Conservation (phyloP, 1,284 basidiomycete genomes). For the Puccinia polysora region DNA sequence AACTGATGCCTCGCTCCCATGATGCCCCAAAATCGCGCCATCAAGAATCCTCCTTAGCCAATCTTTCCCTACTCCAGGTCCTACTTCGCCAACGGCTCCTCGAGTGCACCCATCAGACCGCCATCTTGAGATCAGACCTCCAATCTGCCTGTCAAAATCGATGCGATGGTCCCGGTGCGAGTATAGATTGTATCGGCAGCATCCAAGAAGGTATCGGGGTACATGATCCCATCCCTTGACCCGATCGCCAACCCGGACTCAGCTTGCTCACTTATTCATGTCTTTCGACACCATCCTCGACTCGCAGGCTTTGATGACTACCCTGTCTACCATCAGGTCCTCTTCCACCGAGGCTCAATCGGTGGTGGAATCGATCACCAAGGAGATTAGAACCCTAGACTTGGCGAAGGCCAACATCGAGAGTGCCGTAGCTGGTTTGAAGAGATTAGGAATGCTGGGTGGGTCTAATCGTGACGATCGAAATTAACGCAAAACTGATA, state of each 20-base stretch:
- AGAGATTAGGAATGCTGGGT: constrained; percentile 91
- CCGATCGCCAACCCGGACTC: not conserved
- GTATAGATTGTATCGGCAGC: not conserved
- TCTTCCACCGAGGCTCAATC: constrained; percentile 84
- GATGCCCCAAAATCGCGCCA: not conserved
- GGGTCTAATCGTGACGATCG: constrained; percentile 48
- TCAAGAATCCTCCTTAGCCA: constrained; percentile 28
- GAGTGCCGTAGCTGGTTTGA: constrained; percentile 80
- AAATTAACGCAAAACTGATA: not conserved
- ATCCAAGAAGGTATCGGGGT: constrained; percentile 42
- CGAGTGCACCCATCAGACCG: constrained; percentile 25
- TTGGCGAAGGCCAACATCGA: constrained; percentile 89
- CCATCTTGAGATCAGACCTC: constrained; percentile 11
- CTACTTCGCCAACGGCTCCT: constrained; percentile 29
- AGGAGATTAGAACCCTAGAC: constrained; percentile 92
- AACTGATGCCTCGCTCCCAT: not conserved
- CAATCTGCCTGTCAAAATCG: not conserved
- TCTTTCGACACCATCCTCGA: not conserved
- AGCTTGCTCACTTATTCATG: not conserved
- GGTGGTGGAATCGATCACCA: constrained; percentile 88
- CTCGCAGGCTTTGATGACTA: constrained; percentile 35
- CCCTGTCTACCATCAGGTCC: constrained; percentile 39
- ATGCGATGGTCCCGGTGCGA: not conserved
- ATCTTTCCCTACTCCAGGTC: constrained; percentile 33
- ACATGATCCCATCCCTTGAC: no score